Percentiles rank a stretch among this genome's conserved stretches.
Evolutionary conservation across 2,329 filamentous ascomycete genomes (phyloP).

Genomic region (Dactylellina cionopaga): DNA sequence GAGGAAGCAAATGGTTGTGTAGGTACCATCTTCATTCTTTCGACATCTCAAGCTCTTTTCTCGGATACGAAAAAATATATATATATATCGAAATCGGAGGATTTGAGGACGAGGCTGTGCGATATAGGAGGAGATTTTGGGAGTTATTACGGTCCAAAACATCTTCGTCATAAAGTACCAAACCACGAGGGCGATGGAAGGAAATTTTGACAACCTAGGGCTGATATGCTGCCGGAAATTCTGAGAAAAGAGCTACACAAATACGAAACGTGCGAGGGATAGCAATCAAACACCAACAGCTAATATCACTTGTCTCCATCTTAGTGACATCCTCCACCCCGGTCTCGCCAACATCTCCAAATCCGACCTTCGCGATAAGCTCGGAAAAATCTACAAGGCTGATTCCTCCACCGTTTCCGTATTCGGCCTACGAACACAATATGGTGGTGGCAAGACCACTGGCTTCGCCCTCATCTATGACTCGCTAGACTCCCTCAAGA

Average conservation of each 20-base stretch:
- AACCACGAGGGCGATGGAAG: background rate
- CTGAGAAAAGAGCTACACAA: constrained; percentile 25
- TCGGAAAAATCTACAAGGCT: constrained; percentile 96
- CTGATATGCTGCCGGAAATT: constrained; percentile 15
- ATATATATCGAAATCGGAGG: constrained; percentile 51
- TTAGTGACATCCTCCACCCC: constrained; percentile 98
- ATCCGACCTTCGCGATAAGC: constrained; percentile 96
- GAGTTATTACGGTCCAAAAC: background rate
- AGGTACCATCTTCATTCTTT: constrained; percentile 67
- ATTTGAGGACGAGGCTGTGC: background rate
- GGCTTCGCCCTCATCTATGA: constrained; percentile 99
- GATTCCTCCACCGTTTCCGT: constrained; percentile 97
- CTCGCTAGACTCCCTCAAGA: constrained; percentile 97
- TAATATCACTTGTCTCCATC: constrained; percentile 35
- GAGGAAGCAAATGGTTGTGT: constrained; percentile 99
- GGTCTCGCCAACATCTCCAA: constrained; percentile 98
- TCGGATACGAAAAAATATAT: constrained; percentile 37
- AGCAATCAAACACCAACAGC: background rate
- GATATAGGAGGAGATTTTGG: background rate
- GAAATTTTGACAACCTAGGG: background rate
- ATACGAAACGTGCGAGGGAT: background rate
- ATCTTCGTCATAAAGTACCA: no score
- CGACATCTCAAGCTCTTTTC: no score
- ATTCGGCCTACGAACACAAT: constrained; percentile 98
- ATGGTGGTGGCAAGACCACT: constrained; percentile 99